Conservation (phyloP, 2,329 filamentous ascomycete genomes). For the Penicillium palitans region DNA sequence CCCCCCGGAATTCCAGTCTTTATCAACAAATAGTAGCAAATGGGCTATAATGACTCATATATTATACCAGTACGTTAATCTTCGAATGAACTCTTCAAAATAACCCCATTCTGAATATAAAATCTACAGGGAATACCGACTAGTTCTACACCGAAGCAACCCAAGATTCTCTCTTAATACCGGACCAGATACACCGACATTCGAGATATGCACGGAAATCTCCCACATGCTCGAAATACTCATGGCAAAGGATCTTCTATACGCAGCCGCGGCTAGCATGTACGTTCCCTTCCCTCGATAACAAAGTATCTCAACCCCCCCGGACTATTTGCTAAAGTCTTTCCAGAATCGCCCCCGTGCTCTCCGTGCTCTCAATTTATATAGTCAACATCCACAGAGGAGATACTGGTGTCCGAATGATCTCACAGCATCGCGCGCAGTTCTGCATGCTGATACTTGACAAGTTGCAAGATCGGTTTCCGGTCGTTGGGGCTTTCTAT, state of each 20-base stretch:
- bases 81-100: too few species aligned
- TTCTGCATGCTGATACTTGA: slow-evolving; percentile 28
- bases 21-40: slow-evolving; percentile 9
- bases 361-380: slow-evolving; percentile 18
- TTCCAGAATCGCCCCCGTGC: slow-evolving; percentile 15
- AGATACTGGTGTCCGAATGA: slow-evolving; percentile 14
- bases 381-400: slow-evolving; percentile 21
- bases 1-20: slow-evolving; percentile 6
- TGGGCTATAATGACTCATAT: slow-evolving; percentile 17
- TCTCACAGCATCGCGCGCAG: slow-evolving; percentile 28
- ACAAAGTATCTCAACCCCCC: not conserved
- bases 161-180: slow-evolving; percentile 14
- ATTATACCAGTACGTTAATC: slow-evolving; percentile 12
- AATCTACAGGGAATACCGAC: slow-evolving; percentile 13
- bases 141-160: slow-evolving; percentile 13
- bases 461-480: slow-evolving; percentile 24
- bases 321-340: not conserved
- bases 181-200: slow-evolving; percentile 14
- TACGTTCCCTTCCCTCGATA: not conserved
- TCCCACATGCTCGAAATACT: slow-evolving; percentile 24
- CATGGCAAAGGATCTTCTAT: slow-evolving; percentile 19
- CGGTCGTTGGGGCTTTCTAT: slow-evolving; percentile 16
- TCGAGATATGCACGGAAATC: slow-evolving; percentile 20
- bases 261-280: slow-evolving; percentile 13
- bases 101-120: not conserved